phyloP scores from a whole-genome alignment of 176 grass and related monocot genomes.

The Cymbopogon citratus region DNA sequence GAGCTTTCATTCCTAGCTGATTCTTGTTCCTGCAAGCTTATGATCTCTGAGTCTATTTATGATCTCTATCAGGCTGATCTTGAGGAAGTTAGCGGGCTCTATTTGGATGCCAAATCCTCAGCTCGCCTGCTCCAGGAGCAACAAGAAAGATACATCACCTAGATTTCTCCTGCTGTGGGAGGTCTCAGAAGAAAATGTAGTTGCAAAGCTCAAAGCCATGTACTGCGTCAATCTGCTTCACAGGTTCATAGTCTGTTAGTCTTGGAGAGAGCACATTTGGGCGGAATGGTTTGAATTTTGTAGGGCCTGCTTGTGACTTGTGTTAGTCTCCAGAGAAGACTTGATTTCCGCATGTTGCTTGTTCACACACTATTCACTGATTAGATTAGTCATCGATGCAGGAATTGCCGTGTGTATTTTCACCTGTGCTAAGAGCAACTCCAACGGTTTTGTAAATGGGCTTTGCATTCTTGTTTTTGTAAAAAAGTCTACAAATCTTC shows the following conservation, averaged over 20 bases:
- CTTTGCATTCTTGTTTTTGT: too few relatives aligned
- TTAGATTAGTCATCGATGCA: conserved; percentile 10
- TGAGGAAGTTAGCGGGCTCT: conserved; percentile 66
- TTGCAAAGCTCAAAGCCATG: background rate
- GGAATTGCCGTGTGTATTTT: background rate
- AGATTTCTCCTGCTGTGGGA: conserved; percentile 4
- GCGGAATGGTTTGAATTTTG: background rate
- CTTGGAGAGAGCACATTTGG: background rate
- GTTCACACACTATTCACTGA: conserved; percentile 26
- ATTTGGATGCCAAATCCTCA: conserved; percentile 80
- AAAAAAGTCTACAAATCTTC: too few relatives aligned
- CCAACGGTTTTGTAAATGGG: too few relatives aligned
- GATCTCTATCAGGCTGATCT: conserved; percentile 55
- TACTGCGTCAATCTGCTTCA: background rate
- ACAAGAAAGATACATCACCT: conserved; percentile 87
- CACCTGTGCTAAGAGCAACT: background rate
- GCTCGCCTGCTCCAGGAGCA: conserved; percentile 91
- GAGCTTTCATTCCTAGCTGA: background rate
- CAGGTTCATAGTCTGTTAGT: background rate
- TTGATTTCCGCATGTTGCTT: conserved; percentile 5
- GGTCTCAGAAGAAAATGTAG: background rate
- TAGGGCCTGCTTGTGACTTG: background rate
- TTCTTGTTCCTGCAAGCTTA: conserved; percentile 2
- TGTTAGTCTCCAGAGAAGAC: background rate
- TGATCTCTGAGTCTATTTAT: conserved; percentile 8